phyloP scores from a whole-genome alignment of 257 asterid species.

The Solanum pinnatisectum region DNA sequence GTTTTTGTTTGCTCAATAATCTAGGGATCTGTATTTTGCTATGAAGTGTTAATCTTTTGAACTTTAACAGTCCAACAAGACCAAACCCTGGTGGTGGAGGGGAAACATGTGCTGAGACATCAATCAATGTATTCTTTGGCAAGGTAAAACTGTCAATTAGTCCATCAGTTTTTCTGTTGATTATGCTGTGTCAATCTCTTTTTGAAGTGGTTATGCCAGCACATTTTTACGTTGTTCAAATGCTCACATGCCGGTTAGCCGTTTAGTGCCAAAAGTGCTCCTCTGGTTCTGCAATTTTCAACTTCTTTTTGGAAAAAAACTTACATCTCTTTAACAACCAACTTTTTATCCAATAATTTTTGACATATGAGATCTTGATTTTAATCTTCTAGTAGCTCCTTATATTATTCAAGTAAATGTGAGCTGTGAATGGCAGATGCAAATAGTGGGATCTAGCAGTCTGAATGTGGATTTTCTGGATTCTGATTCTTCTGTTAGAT shows the following conservation, averaged over 20 bases:
- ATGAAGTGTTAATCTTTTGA: neutral
- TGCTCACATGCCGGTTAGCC: neutral
- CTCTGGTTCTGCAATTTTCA: neutral
- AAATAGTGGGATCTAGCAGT: neutral
- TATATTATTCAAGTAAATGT: neutral
- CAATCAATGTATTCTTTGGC: conserved; percentile 69
- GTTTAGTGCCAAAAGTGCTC: neutral
- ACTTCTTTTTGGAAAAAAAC: neutral
- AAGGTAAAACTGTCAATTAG: conserved; percentile 42
- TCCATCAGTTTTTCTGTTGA: neutral
- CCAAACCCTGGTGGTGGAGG: conserved; percentile 96
- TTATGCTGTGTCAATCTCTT: neutral
- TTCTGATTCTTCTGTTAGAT: neutral
- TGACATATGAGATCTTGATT: neutral
- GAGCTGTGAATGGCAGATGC: neutral
- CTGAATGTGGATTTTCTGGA: neutral
- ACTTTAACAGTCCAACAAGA: conserved; percentile 81
- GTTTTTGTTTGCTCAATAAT: neutral
- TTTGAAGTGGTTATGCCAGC: neutral
- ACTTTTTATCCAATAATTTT: neutral
- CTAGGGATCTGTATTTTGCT: neutral
- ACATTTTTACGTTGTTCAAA: neutral
- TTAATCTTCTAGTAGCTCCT: neutral
- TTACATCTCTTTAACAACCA: neutral
- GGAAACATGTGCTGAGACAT: conserved; percentile 98